Evolutionary conservation across 495 filamentous ascomycete genomes (phyloP).

Genomic region (Daldinia bambusicola): DNA sequence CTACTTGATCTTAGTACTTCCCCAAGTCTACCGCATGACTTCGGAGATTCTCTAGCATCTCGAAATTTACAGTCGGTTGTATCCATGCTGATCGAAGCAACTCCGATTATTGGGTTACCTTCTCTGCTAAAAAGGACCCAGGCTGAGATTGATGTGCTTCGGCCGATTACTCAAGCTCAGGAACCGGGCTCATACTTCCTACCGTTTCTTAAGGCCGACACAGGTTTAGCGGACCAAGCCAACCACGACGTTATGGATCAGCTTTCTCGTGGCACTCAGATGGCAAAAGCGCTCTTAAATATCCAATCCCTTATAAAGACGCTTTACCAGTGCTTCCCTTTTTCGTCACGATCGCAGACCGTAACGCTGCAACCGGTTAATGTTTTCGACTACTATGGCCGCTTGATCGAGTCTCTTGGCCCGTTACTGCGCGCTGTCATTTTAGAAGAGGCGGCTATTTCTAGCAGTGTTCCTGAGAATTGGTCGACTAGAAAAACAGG

Average conservation of each 20-base stretch:
- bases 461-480: slow-evolving; percentile 54
- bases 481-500: slow-evolving; percentile 51
- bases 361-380: slow-evolving; percentile 74
- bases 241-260: slow-evolving; percentile 49
- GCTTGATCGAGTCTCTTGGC: slow-evolving; percentile 75
- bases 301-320: slow-evolving; percentile 77
- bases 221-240: slow-evolving; percentile 44
- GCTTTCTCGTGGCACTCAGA: slow-evolving; percentile 70
- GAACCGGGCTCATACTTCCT: slow-evolving; percentile 67
- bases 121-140: slow-evolving; percentile 81
- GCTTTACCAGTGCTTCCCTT: slow-evolving; percentile 77
- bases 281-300: slow-evolving; percentile 79
- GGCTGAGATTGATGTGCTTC: slow-evolving; percentile 70
- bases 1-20: slow-evolving; percentile 85
- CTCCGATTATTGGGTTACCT: slow-evolving; percentile 82
- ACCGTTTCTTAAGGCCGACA: slow-evolving; percentile 58
- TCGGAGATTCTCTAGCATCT: slow-evolving; percentile 71
- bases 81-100: slow-evolving; percentile 81
- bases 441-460: slow-evolving; percentile 81
- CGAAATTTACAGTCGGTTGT: slow-evolving; percentile 77
- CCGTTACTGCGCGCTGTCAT: slow-evolving; percentile 79
- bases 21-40: slow-evolving; percentile 79
- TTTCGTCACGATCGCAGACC: slow-evolving; percentile 58
- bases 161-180: slow-evolving; percentile 65
- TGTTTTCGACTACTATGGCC: slow-evolving; percentile 79